Evolutionary conservation across 2,329 filamentous ascomycete species (phyloP).

Genomic region (Nigrospora osmanthi): DNA sequence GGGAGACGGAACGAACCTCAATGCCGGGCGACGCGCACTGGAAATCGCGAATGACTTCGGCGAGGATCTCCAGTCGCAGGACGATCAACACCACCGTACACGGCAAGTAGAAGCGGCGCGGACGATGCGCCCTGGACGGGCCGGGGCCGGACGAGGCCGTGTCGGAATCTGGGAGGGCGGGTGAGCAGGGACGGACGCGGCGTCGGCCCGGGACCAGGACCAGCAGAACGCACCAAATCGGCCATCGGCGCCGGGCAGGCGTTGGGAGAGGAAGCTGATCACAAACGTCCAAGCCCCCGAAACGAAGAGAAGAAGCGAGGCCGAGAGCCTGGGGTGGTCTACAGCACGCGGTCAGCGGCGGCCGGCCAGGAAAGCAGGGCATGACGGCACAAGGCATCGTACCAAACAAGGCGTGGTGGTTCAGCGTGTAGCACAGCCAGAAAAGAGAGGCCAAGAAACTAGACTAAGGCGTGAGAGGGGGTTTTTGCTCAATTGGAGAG

Average conservation of each 20-base stretch:
- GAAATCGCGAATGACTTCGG: slow-evolving; percentile 35
- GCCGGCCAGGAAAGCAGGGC: not conserved
- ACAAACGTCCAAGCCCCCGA: slow-evolving; percentile 32
- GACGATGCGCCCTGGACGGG: slow-evolving; percentile 33
- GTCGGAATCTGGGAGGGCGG: slow-evolving; percentile 14
- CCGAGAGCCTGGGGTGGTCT: slow-evolving; percentile 43
- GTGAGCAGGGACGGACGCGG: not conserved
- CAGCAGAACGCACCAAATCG: slow-evolving; percentile 28
- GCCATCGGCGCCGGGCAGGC: slow-evolving; percentile 38
- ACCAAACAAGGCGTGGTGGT: slow-evolving; percentile 42
- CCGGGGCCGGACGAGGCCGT: slow-evolving; percentile 25
- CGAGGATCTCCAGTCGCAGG: slow-evolving; percentile 38
- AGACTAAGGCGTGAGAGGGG: too few species aligned
- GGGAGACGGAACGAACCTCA: slow-evolving; percentile 30
- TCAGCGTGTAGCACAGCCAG: slow-evolving; percentile 37
- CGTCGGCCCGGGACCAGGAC: too few species aligned
- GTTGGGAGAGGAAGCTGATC: slow-evolving; percentile 33
- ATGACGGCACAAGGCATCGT: slow-evolving; percentile 6
- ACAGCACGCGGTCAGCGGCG: slow-evolving; percentile 6
- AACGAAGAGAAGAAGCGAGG: slow-evolving; percentile 36
- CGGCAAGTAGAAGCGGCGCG: slow-evolving; percentile 36
- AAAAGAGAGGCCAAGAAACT: slow-evolving; percentile 40
- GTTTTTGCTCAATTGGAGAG: too few species aligned
- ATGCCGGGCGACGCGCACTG: slow-evolving; percentile 43
- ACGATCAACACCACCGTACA: slow-evolving; percentile 35